Conservation (phyloP, 2,329 filamentous ascomycete genomes). For the Remersonia thermophila region DNA sequence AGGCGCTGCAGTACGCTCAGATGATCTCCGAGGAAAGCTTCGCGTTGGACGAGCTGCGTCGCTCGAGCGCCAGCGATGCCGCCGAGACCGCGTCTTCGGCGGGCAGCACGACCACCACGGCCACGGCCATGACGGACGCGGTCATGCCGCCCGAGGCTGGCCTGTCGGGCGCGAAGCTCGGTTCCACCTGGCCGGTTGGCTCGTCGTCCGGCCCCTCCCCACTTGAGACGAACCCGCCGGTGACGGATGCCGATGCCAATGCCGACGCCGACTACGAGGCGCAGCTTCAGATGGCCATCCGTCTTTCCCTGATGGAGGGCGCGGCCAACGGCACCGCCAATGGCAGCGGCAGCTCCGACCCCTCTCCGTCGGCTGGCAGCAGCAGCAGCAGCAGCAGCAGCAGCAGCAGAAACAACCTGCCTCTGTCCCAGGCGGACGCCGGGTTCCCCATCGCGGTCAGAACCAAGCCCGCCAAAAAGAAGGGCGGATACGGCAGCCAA, state of each 20-base stretch:
- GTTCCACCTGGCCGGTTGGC: conserved; percentile 16
- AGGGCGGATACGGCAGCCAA: no score
- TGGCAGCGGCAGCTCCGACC: no score
- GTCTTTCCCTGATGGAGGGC: conserved; percentile 46
- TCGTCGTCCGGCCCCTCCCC: conserved; percentile 7
- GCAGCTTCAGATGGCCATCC: conserved; percentile 50
- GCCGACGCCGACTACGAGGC: conserved; percentile 35
- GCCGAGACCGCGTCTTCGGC: conserved; percentile 33
- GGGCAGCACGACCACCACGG: conserved; percentile 35
- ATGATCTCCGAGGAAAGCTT: conserved; percentile 54
- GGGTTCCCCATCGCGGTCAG: no score
- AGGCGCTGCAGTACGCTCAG: conserved; percentile 51
- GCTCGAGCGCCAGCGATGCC: conserved; percentile 37
- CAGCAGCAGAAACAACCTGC: no score
- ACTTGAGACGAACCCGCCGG: conserved; percentile 25
- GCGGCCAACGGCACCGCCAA: conserved; percentile 27
- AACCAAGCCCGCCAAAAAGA: no score
- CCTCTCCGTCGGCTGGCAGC: no score
- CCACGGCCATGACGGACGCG: no score
- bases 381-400: no score
- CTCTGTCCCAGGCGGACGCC: no score
- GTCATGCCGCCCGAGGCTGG: conserved; percentile 48
- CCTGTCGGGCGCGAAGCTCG: conserved; percentile 29
- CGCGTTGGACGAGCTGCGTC: conserved; percentile 42
- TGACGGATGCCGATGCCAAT: conserved; percentile 33